These are phyloP conservation scores for Tuber microsphaerosporum DNA, from an alignment of 495 filamentous ascomycete species.

Conservation along the genomic window DNA sequence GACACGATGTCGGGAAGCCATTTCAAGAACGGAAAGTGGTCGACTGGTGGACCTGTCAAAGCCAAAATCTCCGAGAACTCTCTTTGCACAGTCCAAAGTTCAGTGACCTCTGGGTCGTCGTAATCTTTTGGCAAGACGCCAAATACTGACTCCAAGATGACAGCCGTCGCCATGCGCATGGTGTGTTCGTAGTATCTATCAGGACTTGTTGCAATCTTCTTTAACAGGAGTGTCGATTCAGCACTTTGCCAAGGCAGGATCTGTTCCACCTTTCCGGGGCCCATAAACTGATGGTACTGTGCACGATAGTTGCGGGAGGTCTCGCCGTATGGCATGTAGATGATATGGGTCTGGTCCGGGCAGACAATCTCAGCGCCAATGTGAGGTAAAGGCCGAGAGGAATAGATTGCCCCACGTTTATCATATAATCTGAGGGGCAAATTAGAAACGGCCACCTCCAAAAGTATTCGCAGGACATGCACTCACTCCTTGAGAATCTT, in stretches of 20 bases:
- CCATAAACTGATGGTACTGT: constrained; percentile 17
- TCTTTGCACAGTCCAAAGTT: constrained; percentile 8
- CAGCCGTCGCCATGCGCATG: constrained; percentile 26
- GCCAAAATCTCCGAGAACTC: constrained; percentile 8
- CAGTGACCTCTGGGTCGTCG: constrained; percentile 8
- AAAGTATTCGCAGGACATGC: not conserved
- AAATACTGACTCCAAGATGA: constrained; percentile 25
- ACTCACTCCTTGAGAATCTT: constrained; percentile 12
- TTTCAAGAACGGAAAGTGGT: constrained; percentile 12
- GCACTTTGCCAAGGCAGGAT: constrained; percentile 22
- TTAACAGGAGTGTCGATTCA: constrained; percentile 20
- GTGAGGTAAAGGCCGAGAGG: constrained; percentile 23
- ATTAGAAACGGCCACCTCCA: not conserved
- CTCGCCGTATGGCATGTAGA: constrained; percentile 25
- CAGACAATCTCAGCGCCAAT: constrained; percentile 23
- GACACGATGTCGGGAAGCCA: constrained; percentile 4
- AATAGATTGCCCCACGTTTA: constrained; percentile 35
- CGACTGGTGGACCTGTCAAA: constrained; percentile 5
- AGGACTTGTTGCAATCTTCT: constrained; percentile 15
- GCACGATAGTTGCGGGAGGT: constrained; percentile 15
- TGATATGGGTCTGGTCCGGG: constrained; percentile 24
- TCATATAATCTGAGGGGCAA: constrained; percentile 18
- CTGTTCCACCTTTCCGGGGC: constrained; percentile 8
- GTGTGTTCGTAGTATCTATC: constrained; percentile 33
- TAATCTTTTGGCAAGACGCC: constrained; percentile 11